phyloP scores from a whole-genome alignment of 2,329 filamentous ascomycete species.

The Colletotrichum sp. region DNA sequence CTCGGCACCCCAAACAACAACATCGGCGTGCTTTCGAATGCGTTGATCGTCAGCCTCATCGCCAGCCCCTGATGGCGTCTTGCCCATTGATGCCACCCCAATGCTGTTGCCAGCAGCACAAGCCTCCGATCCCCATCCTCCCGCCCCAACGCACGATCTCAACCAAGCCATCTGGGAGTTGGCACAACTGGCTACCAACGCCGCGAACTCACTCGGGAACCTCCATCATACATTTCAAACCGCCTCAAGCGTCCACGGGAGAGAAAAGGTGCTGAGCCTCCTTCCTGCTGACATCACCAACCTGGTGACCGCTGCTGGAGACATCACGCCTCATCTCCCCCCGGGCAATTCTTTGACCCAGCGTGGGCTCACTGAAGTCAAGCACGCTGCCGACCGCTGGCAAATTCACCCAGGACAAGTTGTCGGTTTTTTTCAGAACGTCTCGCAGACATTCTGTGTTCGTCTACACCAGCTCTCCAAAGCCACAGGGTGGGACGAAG shows the following conservation, averaged over 20 bases:
- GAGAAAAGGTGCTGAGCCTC: not conserved
- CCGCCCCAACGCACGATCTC: not conserved
- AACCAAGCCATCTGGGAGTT: not conserved
- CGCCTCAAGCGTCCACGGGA: not conserved
- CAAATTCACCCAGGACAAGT: not conserved
- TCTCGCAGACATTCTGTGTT: not conserved
- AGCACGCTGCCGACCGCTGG: not conserved
- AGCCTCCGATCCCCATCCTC: not conserved
- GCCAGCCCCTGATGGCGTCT: not conserved
- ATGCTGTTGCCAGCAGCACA: not conserved
- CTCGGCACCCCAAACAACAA: not conserved
- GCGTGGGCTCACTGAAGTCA: not conserved
- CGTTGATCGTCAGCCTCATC: not conserved
- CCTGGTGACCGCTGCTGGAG: not conserved
- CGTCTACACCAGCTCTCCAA: not conserved
- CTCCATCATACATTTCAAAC: not conserved
- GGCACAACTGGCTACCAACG: not conserved
- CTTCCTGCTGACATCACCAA: not conserved
- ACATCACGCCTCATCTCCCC: not conserved
- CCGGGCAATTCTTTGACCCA: not conserved
- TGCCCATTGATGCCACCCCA: not conserved
- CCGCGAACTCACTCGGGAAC: not conserved
- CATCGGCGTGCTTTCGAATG: not conserved
- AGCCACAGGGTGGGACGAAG: not conserved
- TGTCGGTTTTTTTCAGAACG: not conserved